These are phyloP conservation scores for Pachyrhizus erosus DNA, from an alignment of 306 rosid genomes.

Conservation along the genomic window DNA sequence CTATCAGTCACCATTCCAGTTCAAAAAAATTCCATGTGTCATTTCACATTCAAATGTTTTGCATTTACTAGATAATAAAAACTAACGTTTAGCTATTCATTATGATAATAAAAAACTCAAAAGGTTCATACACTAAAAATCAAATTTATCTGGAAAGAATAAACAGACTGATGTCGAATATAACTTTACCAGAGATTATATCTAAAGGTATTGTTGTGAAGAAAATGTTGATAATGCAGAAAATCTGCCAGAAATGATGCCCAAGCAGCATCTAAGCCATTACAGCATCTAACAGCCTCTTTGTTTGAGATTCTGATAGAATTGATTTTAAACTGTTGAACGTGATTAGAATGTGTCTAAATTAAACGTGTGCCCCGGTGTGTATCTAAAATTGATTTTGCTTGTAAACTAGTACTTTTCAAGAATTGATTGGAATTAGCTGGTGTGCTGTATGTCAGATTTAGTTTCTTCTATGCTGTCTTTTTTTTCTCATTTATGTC, in stretches of 20 bases:
- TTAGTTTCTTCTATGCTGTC: neutral
- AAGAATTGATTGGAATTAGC: neutral
- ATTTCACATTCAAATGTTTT: conserved; percentile 9
- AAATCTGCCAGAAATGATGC: neutral
- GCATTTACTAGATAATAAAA: neutral
- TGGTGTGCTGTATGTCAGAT: neutral
- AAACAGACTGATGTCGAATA: neutral
- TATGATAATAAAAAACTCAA: neutral
- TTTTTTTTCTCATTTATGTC: neutral
- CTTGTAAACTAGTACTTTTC: neutral
- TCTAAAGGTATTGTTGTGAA: neutral
- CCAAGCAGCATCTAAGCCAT: neutral
- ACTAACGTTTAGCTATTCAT: neutral
- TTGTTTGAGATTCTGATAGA: neutral
- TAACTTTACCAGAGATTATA: neutral
- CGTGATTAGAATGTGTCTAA: neutral
- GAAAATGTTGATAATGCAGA: neutral
- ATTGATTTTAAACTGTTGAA: neutral
- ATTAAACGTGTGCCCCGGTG: neutral
- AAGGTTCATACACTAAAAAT: neutral
- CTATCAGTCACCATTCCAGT: neutral
- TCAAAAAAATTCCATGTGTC: neutral
- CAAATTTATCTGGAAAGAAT: neutral
- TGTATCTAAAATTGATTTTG: neutral
- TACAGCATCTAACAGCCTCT: neutral